Percentiles rank a stretch among this genome's conserved stretches.
phyloP scores from a whole-genome alignment of 352 stramenopile genomes.

The Pythium rishiriense region DNA sequence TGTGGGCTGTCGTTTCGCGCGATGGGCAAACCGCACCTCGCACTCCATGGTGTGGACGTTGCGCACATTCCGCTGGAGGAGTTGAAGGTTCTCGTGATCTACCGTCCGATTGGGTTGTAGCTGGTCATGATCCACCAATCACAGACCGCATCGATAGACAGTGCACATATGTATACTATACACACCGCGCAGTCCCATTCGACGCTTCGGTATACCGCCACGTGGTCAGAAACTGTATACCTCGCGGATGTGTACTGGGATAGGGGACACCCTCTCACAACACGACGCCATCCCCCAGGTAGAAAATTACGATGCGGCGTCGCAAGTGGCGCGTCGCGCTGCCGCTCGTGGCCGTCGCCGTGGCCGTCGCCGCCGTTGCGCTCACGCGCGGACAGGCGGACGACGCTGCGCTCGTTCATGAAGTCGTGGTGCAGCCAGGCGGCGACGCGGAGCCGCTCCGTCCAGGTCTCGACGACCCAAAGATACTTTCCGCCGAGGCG shows the following conservation, averaged over 20 bases:
- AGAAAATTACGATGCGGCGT: conserved; percentile 8
- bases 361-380: conserved; percentile 7
- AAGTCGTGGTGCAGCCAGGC: conserved; percentile 12
- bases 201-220: conserved; percentile 3
- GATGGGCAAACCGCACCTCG: too few species aligned
- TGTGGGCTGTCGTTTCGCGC: conserved; percentile 1
- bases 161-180: conserved; percentile 16
- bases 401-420: neutral
- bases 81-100: conserved; percentile 26
- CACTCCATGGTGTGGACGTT: too few species aligned
- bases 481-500: neutral
- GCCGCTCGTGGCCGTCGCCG: conserved; percentile 14
- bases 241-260: conserved; percentile 5
- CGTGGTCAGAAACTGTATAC: conserved; percentile 2
- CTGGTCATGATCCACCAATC: conserved; percentile 15
- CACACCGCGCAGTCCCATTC: too few species aligned
- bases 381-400: neutral
- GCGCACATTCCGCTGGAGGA: neutral
- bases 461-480: neutral
- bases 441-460: conserved; percentile 7
- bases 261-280: neutral
- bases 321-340: conserved; percentile 12
- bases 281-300: neutral
- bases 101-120: conserved; percentile 14
- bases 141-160: conserved; percentile 4